phyloP scores from a whole-genome alignment of 2,329 filamentous ascomycete species.

The Clonostachys rosea region DNA sequence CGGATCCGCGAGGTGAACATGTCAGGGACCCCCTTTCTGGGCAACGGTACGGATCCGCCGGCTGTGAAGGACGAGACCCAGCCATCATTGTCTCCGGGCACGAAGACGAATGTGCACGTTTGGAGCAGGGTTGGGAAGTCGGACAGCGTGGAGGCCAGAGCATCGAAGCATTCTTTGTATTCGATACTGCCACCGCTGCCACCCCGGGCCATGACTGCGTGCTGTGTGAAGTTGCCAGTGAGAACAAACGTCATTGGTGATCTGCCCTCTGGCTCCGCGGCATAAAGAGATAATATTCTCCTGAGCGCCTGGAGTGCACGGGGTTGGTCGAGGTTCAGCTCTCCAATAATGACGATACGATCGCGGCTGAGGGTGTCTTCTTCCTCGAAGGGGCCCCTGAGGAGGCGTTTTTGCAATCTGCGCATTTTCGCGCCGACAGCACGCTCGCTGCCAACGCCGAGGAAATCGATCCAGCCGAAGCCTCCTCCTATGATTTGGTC shows the following conservation, averaged over 20 bases:
- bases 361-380: constrained; percentile 33
- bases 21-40: constrained; percentile 71
- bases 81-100: constrained; percentile 96
- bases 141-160: constrained; percentile 73
- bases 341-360: constrained; percentile 72
- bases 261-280: constrained; percentile 54
- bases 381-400: constrained; percentile 31
- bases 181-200: constrained; percentile 80
- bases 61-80: constrained; percentile 85
- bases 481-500: constrained; percentile 68
- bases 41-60: constrained; percentile 66
- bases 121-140: constrained; percentile 81
- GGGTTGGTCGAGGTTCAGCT: constrained; percentile 82
- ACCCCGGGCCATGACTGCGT: constrained; percentile 62
- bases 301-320: constrained; percentile 75
- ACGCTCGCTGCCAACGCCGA: constrained; percentile 85
- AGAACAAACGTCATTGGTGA: constrained; percentile 78
- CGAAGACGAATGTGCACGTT: constrained; percentile 80
- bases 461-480: constrained; percentile 96
- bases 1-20: constrained; percentile 86
- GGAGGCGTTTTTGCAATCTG: constrained; percentile 65
- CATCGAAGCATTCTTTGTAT: constrained; percentile 95
- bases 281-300: constrained; percentile 74
- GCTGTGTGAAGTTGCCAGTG: constrained; percentile 75
- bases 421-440: constrained; percentile 81